Conservation (phyloP, 2,329 filamentous ascomycete species). For the Herpotrichia juniperi region DNA sequence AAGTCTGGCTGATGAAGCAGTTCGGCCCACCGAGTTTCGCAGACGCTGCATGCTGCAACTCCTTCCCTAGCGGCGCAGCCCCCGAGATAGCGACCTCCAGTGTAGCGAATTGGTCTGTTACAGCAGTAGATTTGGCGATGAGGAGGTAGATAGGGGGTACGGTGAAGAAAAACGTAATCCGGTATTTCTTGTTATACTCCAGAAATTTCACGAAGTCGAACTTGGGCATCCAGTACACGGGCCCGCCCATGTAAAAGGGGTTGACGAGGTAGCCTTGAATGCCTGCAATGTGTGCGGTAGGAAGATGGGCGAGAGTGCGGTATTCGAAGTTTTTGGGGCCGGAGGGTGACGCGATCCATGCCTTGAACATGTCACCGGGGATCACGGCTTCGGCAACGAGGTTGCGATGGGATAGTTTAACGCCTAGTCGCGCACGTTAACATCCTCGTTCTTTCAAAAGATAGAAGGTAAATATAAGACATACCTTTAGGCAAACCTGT, state of each 20-base stretch:
- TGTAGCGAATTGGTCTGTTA: conserved; percentile 61
- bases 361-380: conserved; percentile 36
- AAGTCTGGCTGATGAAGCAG: conserved; percentile 58
- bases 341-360: conserved; percentile 24
- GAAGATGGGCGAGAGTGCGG: conserved; percentile 54
- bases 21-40: conserved; percentile 55
- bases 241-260: conserved; percentile 48
- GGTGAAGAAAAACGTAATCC: conserved; percentile 62
- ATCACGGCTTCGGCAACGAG: conserved; percentile 49
- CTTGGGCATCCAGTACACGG: conserved; percentile 66
- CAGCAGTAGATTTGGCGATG: conserved; percentile 62
- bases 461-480: neutral
- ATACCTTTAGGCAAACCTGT: conserved; percentile 55
- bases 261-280: conserved; percentile 55
- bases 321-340: conserved; percentile 39
- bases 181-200: conserved; percentile 56
- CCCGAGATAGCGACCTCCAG: conserved; percentile 58
- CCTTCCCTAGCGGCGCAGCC: conserved; percentile 63
- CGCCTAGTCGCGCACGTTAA: conserved; percentile 30
- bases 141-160: conserved; percentile 67
- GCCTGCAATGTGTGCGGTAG: conserved; percentile 55
- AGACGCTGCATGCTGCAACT: conserved; percentile 59
- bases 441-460: neutral
- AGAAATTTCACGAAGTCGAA: conserved; percentile 65
- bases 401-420: conserved; percentile 53